phyloP scores from a whole-genome alignment of 2,329 filamentous ascomycete genomes.

The Fusarium guadeloupense region DNA sequence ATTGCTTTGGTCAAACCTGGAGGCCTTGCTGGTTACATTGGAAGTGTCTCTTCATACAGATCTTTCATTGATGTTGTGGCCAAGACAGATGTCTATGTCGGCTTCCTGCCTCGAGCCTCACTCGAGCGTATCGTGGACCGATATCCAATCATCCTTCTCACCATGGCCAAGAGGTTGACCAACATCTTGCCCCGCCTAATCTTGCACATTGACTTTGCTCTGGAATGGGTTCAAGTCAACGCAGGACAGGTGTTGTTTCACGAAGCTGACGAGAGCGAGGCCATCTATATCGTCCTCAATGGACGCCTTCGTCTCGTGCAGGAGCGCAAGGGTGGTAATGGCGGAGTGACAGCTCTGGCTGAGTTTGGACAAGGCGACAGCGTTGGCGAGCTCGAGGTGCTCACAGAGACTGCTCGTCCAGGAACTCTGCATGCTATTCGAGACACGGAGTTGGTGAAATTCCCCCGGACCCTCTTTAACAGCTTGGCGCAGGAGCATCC shows the following conservation, averaged over 20 bases:
- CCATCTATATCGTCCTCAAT: slow-evolving; percentile 97
- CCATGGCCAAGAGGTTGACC: slow-evolving; percentile 94
- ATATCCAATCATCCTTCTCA: slow-evolving; percentile 90
- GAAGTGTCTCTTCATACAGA: slow-evolving; percentile 91
- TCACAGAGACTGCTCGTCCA: slow-evolving; percentile 91
- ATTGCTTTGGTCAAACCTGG: slow-evolving; percentile 94
- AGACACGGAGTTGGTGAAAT: slow-evolving; percentile 95
- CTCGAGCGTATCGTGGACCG: slow-evolving; percentile 92
- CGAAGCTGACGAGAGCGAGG: slow-evolving; percentile 93
- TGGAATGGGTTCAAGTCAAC: slow-evolving; percentile 98
- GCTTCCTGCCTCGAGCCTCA: slow-evolving; percentile 85
- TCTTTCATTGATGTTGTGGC: slow-evolving; percentile 97
- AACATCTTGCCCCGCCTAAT: slow-evolving; percentile 88
- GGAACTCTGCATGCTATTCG: slow-evolving; percentile 95
- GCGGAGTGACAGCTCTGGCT: slow-evolving; percentile 84
- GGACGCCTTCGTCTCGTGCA: slow-evolving; percentile 86
- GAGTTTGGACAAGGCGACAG: slow-evolving; percentile 98
- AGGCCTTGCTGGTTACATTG: slow-evolving; percentile 91
- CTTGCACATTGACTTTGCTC: slow-evolving; percentile 95
- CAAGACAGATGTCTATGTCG: slow-evolving; percentile 98
- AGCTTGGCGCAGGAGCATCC: slow-evolving; percentile 96
- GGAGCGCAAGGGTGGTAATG: slow-evolving; percentile 82
- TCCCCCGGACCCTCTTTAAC: slow-evolving; percentile 95
- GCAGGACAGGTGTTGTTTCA: slow-evolving; percentile 95
- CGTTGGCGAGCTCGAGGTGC: slow-evolving; percentile 94